Evolutionary conservation across 1,284 basidiomycete species (phyloP), one percentile per base, ranked within the genome.

Genomic region (Malassezia arunalokei): DNA sequence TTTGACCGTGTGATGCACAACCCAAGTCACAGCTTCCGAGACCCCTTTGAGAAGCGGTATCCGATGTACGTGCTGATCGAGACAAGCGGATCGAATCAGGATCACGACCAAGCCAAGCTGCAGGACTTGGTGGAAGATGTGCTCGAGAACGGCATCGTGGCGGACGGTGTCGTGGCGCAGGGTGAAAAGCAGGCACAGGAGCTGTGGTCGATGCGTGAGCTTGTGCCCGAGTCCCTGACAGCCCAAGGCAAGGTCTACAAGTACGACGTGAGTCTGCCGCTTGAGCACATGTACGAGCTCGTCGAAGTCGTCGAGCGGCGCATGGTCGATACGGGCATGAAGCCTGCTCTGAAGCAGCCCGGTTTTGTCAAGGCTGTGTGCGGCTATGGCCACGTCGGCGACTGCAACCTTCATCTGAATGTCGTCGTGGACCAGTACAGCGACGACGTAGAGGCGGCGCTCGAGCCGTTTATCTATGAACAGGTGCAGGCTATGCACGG

Each of bases 31-130:
- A 55, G 59, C 14, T 57, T 64, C 2, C 60, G 64, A 11, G 66
- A 73, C 42, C 69, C 69, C 3, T 73, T 73, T 50, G 59, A 64
- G 31, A 58, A 58, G 1, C 53, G 60, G 8, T 62, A 71, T 40
- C 67, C 67, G 6, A 71, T 73, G 58, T 98, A 96, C 72, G 86
- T 95, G 40, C 66, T 81, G 53, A 83, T 94, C 20, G 94, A 98
- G 77, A 99, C 94, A 0, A 92, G 88, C 62, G 94, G 94, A 28
- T 86, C 87, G 33, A 85, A 87, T 61, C 80, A 84, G 54, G 89
- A 92, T 57, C 94, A 98, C 71, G 94, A 99, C 69, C 86, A 90
- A 71, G 87, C 89, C 86, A 99, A 98, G 87, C 79, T 99, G 30
- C 80, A 80, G 42, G 77, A 77, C 42, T 78, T 98, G 7, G 79